These are phyloP conservation scores for Naganishia kalamii DNA, from an alignment of 768 basidiomycete species.

Conservation along the genomic window DNA sequence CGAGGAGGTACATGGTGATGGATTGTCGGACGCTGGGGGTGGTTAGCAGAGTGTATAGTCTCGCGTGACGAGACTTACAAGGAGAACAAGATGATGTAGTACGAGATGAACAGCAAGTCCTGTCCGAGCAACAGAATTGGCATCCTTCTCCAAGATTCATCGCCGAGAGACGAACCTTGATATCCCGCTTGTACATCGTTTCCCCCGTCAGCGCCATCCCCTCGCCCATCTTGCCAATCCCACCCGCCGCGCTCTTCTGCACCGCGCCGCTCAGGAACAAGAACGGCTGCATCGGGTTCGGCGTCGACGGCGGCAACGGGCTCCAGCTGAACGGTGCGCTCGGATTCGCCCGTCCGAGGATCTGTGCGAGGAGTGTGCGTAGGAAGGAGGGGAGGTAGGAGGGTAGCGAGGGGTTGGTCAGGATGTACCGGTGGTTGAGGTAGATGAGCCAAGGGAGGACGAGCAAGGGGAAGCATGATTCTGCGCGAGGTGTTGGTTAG, in stretches of 20 bases:
- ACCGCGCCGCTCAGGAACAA: constrained; percentile 54
- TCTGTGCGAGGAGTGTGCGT: not conserved
- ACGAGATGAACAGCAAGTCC: constrained; percentile 73
- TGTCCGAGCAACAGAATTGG: too few relatives aligned
- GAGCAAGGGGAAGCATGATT: constrained; percentile 35
- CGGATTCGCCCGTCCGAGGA: not conserved
- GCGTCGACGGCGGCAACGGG: constrained; percentile 36
- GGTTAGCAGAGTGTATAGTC: not conserved
- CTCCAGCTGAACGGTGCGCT: constrained; percentile 14
- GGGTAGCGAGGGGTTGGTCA: constrained; percentile 47
- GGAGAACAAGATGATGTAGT: constrained; percentile 81
- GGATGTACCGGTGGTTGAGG: constrained; percentile 30
- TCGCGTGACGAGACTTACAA: constrained; percentile 47
- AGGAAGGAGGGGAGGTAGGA: constrained; percentile 41
- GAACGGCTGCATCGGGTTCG: constrained; percentile 68
- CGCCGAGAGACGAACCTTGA: not conserved
- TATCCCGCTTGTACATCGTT: constrained; percentile 11
- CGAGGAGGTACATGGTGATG: constrained; percentile 60
- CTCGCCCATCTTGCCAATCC: constrained; percentile 17
- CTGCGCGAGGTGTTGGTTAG: constrained; percentile 22
- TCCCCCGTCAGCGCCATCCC: not conserved
- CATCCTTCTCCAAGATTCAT: too few relatives aligned
- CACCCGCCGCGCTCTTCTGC: constrained; percentile 24
- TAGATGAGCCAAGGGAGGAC: constrained; percentile 34
- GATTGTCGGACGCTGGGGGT: constrained; percentile 58